Conservation (phyloP, 1,139 yeast species). For the Kazachstania sp. region DNA sequence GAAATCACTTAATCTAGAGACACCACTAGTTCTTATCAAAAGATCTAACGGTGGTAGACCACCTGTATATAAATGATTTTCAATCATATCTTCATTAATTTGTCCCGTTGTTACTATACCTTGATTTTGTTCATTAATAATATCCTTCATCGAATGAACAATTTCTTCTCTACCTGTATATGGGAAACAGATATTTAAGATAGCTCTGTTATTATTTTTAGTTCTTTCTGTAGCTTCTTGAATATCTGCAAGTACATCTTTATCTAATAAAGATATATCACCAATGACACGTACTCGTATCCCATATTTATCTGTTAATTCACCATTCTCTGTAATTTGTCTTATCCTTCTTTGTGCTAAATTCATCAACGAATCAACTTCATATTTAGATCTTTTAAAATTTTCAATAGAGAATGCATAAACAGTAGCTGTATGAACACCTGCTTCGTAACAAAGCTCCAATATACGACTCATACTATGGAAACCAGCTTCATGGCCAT, state of each 20-base stretch:
- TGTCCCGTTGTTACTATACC: constrained; percentile 12
- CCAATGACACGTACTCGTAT: constrained; percentile 67
- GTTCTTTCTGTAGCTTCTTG: constrained; percentile 60
- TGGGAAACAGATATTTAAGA: constrained; percentile 86
- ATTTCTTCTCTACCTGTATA: constrained; percentile 93
- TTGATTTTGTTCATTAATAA: constrained; percentile 36
- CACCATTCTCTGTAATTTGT: constrained; percentile 70
- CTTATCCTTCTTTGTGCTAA: constrained; percentile 67
- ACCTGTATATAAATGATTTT: constrained; percentile 53
- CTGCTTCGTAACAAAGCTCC: constrained; percentile 77
- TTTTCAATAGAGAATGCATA: constrained; percentile 94
- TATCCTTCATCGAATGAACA: constrained; percentile 51
- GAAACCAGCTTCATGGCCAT: constrained; percentile 90
- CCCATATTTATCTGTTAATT: constrained; percentile 75
- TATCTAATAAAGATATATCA: constrained; percentile 55
- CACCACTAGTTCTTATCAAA: constrained; percentile 80
- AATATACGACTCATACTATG: constrained; percentile 71
- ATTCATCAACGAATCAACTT: constrained; percentile 82
- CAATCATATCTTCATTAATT: constrained; percentile 43
- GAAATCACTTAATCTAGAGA: constrained; percentile 78
- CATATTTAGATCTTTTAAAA: constrained; percentile 73
- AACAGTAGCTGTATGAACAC: constrained; percentile 78
- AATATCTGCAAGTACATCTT: constrained; percentile 58
- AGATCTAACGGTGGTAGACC: constrained; percentile 67
- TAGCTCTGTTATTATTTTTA: constrained; percentile 57